Base-by-base conservation (phyloP, 202 grass and related monocot species). In the Bolboschoenoplectus hybrid region DNA sequence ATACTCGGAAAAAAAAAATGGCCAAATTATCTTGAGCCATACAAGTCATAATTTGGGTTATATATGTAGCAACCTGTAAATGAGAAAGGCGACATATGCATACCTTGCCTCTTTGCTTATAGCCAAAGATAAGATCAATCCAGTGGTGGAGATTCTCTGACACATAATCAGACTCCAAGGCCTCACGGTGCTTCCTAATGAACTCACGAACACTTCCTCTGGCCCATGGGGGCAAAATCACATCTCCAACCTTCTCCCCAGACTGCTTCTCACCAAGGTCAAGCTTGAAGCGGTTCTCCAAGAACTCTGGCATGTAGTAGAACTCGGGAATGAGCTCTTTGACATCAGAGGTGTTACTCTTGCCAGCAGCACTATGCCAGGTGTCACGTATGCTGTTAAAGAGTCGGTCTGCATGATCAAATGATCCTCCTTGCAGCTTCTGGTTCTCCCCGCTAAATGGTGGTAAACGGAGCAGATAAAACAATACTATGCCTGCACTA, bases 321-420 rank as follows among this genome's bases (percentile, higher is more conserved):
- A 99, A 99, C 88, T 99, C 97, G 10, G 97, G 97, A 85, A 99
- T 97, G 32, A 99, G 88, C 87, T 99, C 97, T 88, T 99, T 99
- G 67, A 97, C 97, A 92, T 99, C 97, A 74, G 97, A 99, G 84
- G 97, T 99, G 86, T 99, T 99, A 80, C 97, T 97, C 92, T 97
- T 99, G 47, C 93, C 93, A 87, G 97, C 90, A 84, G 97, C 97
- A 47, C 97, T 97, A 81, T 41, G 81, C 93, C 97, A 99, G 85
- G 97, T 97, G 86, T 99, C 93, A 67, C 67, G 91, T 63, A 99
- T 83, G 68, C 97, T 97, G 63, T 99, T 99, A 72, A 99, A 99
- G 74, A 99, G 86, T 4, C 97, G 91, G 49, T 99, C 97, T 80
- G 97, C 97, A 85, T 99, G 97, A 61, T 99, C 97, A 90, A 99